Evolutionary conservation across 23 red algal species (phyloP).

Genomic region (Gracilaria domingensis): DNA sequence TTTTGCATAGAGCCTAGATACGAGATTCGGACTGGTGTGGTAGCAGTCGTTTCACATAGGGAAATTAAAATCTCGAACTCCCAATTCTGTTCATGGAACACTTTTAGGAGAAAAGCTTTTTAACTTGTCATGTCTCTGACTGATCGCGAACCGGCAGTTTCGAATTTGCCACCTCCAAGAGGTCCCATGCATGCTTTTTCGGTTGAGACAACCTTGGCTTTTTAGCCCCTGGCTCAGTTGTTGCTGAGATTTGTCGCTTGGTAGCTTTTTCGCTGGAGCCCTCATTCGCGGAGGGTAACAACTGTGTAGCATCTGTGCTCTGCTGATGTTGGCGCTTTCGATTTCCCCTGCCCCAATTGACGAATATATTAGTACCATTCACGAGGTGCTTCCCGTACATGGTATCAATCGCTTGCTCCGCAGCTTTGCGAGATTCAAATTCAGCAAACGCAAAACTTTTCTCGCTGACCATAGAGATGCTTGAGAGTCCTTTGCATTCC

Average conservation of each 20-base stretch:
- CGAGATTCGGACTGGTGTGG: too few species aligned
- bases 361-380: constrained; percentile 40
- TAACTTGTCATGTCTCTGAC: background rate
- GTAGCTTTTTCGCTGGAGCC: background rate
- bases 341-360: constrained; percentile 57
- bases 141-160: background rate
- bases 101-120: too few species aligned
- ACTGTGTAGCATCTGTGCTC: background rate
- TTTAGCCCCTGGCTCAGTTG: background rate
- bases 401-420: constrained; percentile 32
- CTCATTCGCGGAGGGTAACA: background rate
- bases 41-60: too few species aligned
- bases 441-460: constrained; percentile 53
- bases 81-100: too few species aligned
- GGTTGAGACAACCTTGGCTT: background rate
- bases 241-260: background rate
- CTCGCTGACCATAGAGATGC: constrained; percentile 17
- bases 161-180: constrained; percentile 17
- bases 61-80: too few species aligned
- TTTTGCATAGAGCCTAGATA: too few species aligned
- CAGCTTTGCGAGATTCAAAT: constrained; percentile 41
- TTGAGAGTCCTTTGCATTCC: constrained; percentile 31
- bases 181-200: constrained; percentile 24
- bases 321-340: constrained; percentile 6
- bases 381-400: constrained; percentile 38